phyloP scores from a whole-genome alignment of 352 stramenopile species.

The Pythium guiyangense region DNA sequence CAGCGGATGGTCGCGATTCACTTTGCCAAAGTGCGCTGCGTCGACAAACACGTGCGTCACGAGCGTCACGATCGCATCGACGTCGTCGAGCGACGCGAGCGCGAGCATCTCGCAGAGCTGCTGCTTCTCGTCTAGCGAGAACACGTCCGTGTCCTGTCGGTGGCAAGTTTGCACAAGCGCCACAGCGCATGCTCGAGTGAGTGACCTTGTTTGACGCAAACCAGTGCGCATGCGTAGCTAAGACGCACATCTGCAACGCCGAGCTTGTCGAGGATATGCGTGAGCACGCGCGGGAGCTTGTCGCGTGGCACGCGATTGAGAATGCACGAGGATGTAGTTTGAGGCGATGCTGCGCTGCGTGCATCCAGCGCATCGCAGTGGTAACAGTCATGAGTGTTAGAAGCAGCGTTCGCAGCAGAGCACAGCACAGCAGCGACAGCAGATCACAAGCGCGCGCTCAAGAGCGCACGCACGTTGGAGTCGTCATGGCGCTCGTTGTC shows the following conservation, averaged over 20 bases:
- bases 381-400: too few relatives aligned
- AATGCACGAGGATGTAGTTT: too few relatives aligned
- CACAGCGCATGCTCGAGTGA: neutral
- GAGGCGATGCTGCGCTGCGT: neutral
- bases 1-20: constrained; percentile 28
- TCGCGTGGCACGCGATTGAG: constrained; percentile 46
- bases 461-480: too few relatives aligned
- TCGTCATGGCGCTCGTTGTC: too few relatives aligned
- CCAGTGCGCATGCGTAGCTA: too few relatives aligned
- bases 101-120: constrained; percentile 43
- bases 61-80: constrained; percentile 30
- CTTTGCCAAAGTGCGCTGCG: constrained; percentile 32
- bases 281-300: constrained; percentile 44
- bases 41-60: constrained; percentile 33
- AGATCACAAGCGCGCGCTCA: too few relatives aligned
- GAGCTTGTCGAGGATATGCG: constrained; percentile 55
- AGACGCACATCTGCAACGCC: constrained; percentile 19
- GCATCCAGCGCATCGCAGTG: too few relatives aligned
- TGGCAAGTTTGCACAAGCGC: neutral
- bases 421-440: too few relatives aligned
- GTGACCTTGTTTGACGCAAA: too few relatives aligned
- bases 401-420: too few relatives aligned
- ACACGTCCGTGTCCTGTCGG: constrained; percentile 27
- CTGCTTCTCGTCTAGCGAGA: constrained; percentile 35
- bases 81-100: constrained; percentile 25